A percentile compares a stretch with the other conserved stretches of the same genome.
These are phyloP conservation scores for Pichia nanzhaoensis DNA, from an alignment of 805 yeast genomes.

Conservation along the genomic window DNA sequence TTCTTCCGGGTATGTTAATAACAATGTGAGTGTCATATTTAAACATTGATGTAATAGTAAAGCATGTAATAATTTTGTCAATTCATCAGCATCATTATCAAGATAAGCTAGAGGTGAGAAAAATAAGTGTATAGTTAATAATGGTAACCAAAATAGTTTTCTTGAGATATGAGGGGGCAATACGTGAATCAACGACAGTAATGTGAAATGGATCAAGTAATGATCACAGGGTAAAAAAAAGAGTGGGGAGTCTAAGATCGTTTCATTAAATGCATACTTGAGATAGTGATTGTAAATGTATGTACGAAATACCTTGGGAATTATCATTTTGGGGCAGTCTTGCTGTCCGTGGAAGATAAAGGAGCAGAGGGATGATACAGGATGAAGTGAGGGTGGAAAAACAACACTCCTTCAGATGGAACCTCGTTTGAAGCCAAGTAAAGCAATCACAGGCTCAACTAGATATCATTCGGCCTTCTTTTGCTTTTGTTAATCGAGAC, in stretches of 20 bases:
- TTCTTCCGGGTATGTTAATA: conserved; percentile 4
- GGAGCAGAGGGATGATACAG: background rate
- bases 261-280: background rate
- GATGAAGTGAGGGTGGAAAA: no score
- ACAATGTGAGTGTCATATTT: conserved; percentile 4
- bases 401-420: no score
- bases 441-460: no score
- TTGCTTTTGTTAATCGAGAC: no score
- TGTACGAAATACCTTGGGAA: background rate
- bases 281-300: background rate
- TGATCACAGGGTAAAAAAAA: conserved; percentile 2
- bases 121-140: conserved; percentile 4
- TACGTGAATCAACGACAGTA: background rate
- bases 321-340: background rate
- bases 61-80: conserved; percentile 2
- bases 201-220: conserved; percentile 1
- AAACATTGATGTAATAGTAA: background rate
- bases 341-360: background rate
- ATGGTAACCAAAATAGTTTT: background rate
- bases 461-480: no score
- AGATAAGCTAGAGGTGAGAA: conserved; percentile 5
- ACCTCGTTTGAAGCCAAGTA: no score
- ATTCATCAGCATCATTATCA: background rate
- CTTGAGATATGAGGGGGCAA: background rate
- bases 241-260: background rate